Conservation (phyloP, 2,329 filamentous ascomycete genomes). For the Lasiodiplodia sp. region DNA sequence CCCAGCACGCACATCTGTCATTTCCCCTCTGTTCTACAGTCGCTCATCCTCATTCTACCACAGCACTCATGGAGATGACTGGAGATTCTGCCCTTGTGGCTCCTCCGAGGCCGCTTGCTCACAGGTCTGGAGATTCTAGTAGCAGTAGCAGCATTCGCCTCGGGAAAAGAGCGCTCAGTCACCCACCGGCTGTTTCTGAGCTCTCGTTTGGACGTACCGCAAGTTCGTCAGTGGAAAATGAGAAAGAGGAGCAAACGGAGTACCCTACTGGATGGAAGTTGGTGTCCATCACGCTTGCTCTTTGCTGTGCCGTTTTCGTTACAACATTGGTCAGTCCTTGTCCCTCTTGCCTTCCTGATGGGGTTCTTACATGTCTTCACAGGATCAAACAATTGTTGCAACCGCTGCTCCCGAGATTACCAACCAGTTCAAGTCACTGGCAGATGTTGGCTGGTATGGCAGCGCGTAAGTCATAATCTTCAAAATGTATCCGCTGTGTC, state of each 20-base stretch:
- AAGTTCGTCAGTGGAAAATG: neutral
- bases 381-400: constrained; percentile 37
- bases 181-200: constrained; percentile 15
- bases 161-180: constrained; percentile 15
- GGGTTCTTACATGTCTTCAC: neutral
- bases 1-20: neutral
- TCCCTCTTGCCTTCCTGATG: constrained; percentile 10
- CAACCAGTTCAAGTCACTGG: constrained; percentile 37
- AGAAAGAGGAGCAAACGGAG: constrained; percentile 15
- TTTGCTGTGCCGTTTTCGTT: constrained; percentile 41
- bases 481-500: neutral
- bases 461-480: constrained; percentile 46
- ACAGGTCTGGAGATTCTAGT: constrained; percentile 11
- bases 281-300: constrained; percentile 37
- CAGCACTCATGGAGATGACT: constrained; percentile 3
- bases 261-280: constrained; percentile 37
- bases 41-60: neutral
- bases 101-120: constrained; percentile 9
- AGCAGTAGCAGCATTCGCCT: constrained; percentile 16
- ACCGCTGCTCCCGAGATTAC: constrained; percentile 42
- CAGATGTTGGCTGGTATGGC: constrained; percentile 39
- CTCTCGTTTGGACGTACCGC: neutral
- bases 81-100: neutral
- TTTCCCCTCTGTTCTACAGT: neutral
- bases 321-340: constrained; percentile 39